A percentile compares a stretch with the other conserved stretches of the same genome.
phyloP scores from a whole-genome alignment of 2,329 filamentous ascomycete genomes.

The Fusarium buxicola region DNA sequence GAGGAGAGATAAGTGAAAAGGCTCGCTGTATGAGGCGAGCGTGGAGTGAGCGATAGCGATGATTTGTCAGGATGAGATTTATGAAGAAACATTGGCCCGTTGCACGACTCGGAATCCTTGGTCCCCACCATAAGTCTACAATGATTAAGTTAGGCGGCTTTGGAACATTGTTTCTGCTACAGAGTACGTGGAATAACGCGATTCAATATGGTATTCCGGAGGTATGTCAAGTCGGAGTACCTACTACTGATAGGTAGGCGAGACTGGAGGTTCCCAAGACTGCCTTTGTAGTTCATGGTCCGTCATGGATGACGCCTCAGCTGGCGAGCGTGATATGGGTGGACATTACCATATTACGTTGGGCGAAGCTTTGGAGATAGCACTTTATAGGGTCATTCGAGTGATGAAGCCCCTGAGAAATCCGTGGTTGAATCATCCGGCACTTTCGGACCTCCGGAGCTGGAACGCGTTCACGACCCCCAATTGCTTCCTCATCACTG shows the following conservation, averaged over 20 bases:
- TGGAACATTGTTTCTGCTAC: background rate
- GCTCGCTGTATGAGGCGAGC: conserved; percentile 40
- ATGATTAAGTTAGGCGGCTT: conserved; percentile 1
- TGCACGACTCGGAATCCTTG: conserved; percentile 29
- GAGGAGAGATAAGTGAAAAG: background rate
- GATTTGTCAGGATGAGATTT: conserved; percentile 45
- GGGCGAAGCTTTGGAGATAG: background rate
- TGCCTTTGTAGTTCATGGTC: too few relatives aligned
- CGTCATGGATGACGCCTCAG: too few relatives aligned
- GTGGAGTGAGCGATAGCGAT: conserved; percentile 36
- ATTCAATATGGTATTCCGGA: background rate
- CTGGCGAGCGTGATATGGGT: too few relatives aligned
- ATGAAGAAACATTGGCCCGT: conserved; percentile 27
- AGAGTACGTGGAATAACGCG: background rate
- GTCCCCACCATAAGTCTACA: conserved; percentile 29
- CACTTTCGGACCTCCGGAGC: conserved; percentile 15
- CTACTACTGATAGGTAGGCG: background rate
- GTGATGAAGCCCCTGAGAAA: background rate
- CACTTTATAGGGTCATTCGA: background rate
- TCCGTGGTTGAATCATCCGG: background rate
- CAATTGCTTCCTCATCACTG: background rate
- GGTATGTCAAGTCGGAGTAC: background rate
- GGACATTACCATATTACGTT: background rate
- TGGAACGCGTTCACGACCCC: conserved; percentile 1
- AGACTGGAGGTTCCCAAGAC: too few relatives aligned